phyloP scores from a whole-genome alignment of 768 basidiomycete species.

The Cystofilobasidium capitatum region DNA sequence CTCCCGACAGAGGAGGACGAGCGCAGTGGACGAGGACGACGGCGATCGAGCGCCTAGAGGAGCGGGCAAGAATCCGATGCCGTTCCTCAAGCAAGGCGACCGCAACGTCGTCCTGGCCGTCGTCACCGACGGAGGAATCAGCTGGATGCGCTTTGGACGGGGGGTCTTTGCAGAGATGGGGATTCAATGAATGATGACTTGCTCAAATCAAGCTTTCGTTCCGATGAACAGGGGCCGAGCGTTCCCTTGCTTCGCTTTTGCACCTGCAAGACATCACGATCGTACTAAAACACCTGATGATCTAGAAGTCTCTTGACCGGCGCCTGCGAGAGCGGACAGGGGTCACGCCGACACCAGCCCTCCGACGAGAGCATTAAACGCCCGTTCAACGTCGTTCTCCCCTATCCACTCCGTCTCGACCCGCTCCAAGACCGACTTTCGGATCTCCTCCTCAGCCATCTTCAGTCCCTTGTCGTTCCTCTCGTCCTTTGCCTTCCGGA shows the following conservation, averaged over 20 bases:
- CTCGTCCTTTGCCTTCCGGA: conserved; percentile 1
- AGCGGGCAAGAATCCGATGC: background rate
- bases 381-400: conserved; percentile 1
- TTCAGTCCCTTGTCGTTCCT: conserved; percentile 2
- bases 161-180: background rate
- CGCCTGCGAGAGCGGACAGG: too few relatives aligned
- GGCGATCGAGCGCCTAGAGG: background rate
- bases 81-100: conserved; percentile 3
- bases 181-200: conserved; percentile 6
- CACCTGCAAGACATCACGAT: too few relatives aligned
- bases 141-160: conserved; percentile 5
- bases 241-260: too few relatives aligned
- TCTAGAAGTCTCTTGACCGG: too few relatives aligned
- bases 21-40: background rate
- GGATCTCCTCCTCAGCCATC: conserved; percentile 9
- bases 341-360: too few relatives aligned
- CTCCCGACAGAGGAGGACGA: too few relatives aligned
- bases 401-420: conserved; percentile 10
- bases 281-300: too few relatives aligned
- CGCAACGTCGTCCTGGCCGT: background rate
- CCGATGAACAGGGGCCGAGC: too few relatives aligned
- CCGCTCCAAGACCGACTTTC: background rate
- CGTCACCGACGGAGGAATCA: conserved; percentile 4
- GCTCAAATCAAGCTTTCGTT: too few relatives aligned
- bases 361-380: background rate